Evolutionary conservation across 257 asterid genomes (phyloP).

Genomic region (Dorcoceras hygrometricum): DNA sequence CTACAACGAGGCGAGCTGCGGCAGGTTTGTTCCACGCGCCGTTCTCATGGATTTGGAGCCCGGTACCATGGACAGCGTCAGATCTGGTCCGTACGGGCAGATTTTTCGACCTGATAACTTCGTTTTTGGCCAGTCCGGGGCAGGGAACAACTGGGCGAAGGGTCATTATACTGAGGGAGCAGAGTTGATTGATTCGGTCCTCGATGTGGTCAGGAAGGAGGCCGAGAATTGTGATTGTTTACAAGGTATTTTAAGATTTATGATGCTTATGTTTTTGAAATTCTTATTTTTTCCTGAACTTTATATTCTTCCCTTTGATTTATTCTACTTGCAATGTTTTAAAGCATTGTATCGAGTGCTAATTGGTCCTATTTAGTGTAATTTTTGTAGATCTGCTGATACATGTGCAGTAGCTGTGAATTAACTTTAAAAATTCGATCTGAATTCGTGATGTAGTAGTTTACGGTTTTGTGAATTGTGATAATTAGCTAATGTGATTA

Average conservation of each 20-base stretch:
- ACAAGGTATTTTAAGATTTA: constrained; percentile 41
- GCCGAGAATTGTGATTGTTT: constrained; percentile 79
- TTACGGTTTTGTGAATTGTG: too few relatives aligned
- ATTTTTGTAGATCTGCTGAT: not conserved
- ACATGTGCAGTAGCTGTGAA: too few relatives aligned
- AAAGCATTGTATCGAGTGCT: too few relatives aligned
- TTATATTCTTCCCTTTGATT: too few relatives aligned
- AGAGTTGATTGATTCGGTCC: constrained; percentile 72
- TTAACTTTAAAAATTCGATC: too few relatives aligned
- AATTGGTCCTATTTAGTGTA: not conserved
- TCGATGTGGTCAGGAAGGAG: constrained; percentile 74
- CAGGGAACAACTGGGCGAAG: constrained; percentile 74
- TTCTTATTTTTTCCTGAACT: not conserved
- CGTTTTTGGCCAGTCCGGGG: constrained; percentile 77
- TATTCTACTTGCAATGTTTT: too few relatives aligned
- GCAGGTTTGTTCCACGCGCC: constrained; percentile 78
- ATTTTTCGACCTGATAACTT: constrained; percentile 63
- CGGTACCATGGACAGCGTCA: constrained; percentile 77
- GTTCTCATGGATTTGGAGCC: constrained; percentile 84
- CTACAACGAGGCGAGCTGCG: constrained; percentile 76
- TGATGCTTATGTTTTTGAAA: not conserved
- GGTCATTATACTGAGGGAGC: constrained; percentile 84
- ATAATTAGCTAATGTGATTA: too few relatives aligned
- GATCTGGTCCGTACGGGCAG: constrained; percentile 76
- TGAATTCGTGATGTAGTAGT: too few relatives aligned